Base-by-base conservation (phyloP, 306 rosid species). In the Vigna angularis region DNA sequence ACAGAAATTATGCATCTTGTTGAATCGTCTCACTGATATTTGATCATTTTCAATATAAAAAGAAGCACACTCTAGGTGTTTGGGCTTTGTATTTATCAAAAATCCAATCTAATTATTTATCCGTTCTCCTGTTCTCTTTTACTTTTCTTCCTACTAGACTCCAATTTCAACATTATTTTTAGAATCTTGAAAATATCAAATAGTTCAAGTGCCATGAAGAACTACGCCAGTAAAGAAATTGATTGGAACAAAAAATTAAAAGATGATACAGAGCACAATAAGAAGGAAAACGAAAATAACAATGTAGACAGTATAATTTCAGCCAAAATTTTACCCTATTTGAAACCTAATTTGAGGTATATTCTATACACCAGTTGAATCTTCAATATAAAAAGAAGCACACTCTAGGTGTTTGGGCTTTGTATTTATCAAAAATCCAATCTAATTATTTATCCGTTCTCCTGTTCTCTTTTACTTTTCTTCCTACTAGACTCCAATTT, bases 141-240 rank as follows among this genome's bases (percentile, higher is more conserved):
- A 5, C 71, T 18, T n/a, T 51, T n/a, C 18, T 38, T 66, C 17
- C 49, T 18, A 66, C 52, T 40, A 66, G 10, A 66, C 71, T 17
- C 50, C 71, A 66, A 66, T 40, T 18, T 66, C 30, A 64, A 64
- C 32, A 63, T 65, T 38, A 65, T 66, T n/a, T 28, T 66, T 11
- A 42, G 12, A 66, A 42, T 42, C 72, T 66, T 66, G 36, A 66
- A 66, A 42, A 42, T 42, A 66, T 42, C 34, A 42, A 18, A 42
- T n/a, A 66, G 53, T 40, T 18, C 16, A 17, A 40, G 13, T 40
- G 51, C n/a, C 51, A 65, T 40, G n/a, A 7, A 65, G 10, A 65
- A 40, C n/a, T n/a, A 11, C 5, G 32, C 32, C 32, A 65, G 30
- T 40, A 65, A 38, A 38, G 30, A 65, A 40, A 65, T 40, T 40